Evolutionary conservation across 768 basidiomycete genomes (phyloP).

Genomic region (Lactarius trivialis): DNA sequence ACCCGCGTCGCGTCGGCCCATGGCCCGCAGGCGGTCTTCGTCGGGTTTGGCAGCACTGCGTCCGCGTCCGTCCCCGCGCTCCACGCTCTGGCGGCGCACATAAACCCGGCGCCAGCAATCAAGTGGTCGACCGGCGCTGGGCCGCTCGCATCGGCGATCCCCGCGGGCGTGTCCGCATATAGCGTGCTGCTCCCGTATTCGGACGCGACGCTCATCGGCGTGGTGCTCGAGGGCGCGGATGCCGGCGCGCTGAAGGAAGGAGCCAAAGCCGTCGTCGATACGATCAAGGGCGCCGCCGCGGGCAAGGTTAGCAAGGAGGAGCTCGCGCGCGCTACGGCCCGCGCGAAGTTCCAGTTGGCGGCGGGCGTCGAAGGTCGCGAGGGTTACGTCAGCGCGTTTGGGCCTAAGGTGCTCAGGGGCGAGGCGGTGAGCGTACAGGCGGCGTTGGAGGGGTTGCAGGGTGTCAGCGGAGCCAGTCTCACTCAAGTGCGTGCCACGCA

Average conservation of each 20-base stretch:
- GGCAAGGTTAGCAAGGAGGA: conserved; percentile 54
- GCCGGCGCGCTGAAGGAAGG: conserved; percentile 58
- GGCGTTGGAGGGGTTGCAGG: conserved; percentile 63
- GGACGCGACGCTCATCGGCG: conserved; percentile 82
- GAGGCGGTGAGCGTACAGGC: conserved; percentile 51
- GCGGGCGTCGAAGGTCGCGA: conserved; percentile 60
- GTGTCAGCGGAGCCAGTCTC: conserved; percentile 57
- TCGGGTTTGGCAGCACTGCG: conserved; percentile 79
- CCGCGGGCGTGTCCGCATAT: conserved; percentile 57
- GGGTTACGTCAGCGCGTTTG: conserved; percentile 55
- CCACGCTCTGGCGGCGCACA: conserved; percentile 70
- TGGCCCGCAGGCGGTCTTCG: conserved; percentile 69
- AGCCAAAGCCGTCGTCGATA: conserved; percentile 59
- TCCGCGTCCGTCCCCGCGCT: conserved; percentile 61
- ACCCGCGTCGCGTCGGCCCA: conserved; percentile 58
- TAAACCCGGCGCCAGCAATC: conserved; percentile 72
- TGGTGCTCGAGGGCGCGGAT: conserved; percentile 68
- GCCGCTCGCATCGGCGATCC: conserved; percentile 54
- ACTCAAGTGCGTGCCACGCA: conserved; percentile 50
- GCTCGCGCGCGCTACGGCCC: conserved; percentile 73
- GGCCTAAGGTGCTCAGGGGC: conserved; percentile 59
- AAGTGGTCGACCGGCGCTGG: conserved; percentile 83
- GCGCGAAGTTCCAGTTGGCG: conserved; percentile 84
- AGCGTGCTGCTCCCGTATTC: conserved; percentile 83
- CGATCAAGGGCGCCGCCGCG: conserved; percentile 45